Base-by-base conservation (phyloP, 1,284 basidiomycete species). In the Spongiforma sp. region DNA sequence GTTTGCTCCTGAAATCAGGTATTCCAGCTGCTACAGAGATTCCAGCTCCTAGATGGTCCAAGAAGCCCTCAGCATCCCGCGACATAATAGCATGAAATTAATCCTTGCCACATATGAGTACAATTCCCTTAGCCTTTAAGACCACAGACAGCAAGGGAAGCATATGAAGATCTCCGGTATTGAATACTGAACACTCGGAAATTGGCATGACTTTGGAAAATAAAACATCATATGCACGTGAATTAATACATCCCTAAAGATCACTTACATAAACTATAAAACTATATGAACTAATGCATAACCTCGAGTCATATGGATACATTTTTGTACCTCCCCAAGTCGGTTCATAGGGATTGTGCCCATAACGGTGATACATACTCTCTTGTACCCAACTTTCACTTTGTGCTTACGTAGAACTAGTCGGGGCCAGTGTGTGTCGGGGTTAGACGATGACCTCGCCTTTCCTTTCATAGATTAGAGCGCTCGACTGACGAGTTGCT, bases 81-180 rank as follows among this genome's bases (percentile, higher is more conserved):
- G 41, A 11, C 21, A 43, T 43, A 19, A 43, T 12, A 7, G 41
- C 17, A 37, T 37, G 17, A 9, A 37, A 37, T 37, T 53, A 1
- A 43, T 52, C 5, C 52, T 69, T 52, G 19, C 68, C 67, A 62
- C 60, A 67, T 68, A 69, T 68, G 2, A 69, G 21, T 6, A 68
- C n/a, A 4, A 68, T 65, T 0, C 60, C 62, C 17, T 62, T 64
- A 15, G 68, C 55, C 52, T 59, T 36, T 41, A 68, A 57, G 3
- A 67, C 28, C 1, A 12, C 24, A 5, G 60, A 67, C 7, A 46
- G 14, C 5, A 67, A 0, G 11, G 57, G n/a, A 26, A 53, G 36
- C 7, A 15, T 58, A 2, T 52, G 15, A 10, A 32, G 5, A 6
- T 68, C 57, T n/a, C 48, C 59, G 19, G 5, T 21, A 1, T 21